Evolutionary conservation across 2,329 filamentous ascomycete genomes (phyloP).

Genomic region (Pyricularia sp.): DNA sequence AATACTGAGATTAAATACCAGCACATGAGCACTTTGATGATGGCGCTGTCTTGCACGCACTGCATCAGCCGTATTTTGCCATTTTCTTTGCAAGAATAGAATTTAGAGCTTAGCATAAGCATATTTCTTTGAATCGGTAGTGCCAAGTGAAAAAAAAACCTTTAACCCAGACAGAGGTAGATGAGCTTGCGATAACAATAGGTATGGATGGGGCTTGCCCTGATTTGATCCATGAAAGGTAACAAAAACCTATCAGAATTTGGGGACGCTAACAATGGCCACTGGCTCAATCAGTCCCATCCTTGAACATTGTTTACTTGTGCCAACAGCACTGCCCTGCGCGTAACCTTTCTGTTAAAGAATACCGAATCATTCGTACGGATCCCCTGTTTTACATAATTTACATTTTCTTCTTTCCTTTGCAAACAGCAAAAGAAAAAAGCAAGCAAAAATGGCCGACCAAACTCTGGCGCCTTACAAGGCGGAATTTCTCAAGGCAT

Average conservation of each 20-base stretch:
- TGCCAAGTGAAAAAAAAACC: neutral
- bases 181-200: neutral
- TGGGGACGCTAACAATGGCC: neutral
- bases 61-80: no score
- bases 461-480: conserved; percentile 53
- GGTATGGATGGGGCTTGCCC: neutral
- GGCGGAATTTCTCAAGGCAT: conserved; percentile 59
- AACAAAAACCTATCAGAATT: neutral
- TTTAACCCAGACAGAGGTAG: neutral
- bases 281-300: neutral
- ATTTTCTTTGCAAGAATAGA: neutral
- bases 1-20: no score
- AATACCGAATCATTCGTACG: neutral
- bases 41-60: no score
- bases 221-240: neutral
- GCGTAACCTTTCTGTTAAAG: neutral
- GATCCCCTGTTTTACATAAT: neutral
- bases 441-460: conserved; percentile 7
- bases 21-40: no score
- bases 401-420: neutral
- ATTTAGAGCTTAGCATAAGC: neutral
- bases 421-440: neutral
- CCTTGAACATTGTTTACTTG: neutral
- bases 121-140: neutral
- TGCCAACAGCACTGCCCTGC: neutral